phyloP scores from a whole-genome alignment of 768 basidiomycete genomes.

The Mycena olivaceomarginata region DNA sequence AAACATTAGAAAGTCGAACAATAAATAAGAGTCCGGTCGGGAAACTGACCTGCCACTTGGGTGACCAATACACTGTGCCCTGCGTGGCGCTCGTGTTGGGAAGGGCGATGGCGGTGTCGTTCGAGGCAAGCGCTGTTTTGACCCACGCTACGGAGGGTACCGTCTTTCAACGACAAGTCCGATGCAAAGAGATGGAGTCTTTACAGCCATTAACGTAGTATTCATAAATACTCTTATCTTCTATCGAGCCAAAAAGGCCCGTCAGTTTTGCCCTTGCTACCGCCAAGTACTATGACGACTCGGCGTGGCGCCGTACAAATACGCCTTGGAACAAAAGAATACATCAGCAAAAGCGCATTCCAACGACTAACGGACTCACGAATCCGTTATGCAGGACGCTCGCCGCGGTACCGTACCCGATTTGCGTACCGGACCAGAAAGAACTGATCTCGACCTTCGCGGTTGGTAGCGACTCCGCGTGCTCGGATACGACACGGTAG shows the following conservation, averaged over 20 bases:
- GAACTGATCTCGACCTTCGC: neutral
- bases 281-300: neutral
- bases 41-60: slow-evolving; percentile 31
- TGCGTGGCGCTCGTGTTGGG: slow-evolving; percentile 25
- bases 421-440: slow-evolving; percentile 30
- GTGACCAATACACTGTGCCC: slow-evolving; percentile 36
- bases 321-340: neutral
- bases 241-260: slow-evolving; percentile 17
- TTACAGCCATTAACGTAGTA: slow-evolving; percentile 37
- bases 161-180: neutral
- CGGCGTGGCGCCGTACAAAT: slow-evolving; percentile 25
- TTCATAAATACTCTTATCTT: slow-evolving; percentile 28
- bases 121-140: neutral
- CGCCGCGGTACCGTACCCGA: slow-evolving; percentile 34
- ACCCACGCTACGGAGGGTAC: slow-evolving; percentile 18
- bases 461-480: neutral
- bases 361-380: neutral
- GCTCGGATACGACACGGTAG: slow-evolving; percentile 27
- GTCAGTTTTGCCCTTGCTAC: slow-evolving; percentile 16
- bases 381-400: slow-evolving; percentile 27
- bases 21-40: neutral
- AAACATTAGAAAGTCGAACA: neutral
- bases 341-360: neutral
- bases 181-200: neutral
- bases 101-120: slow-evolving; percentile 13